phyloP scores from a whole-genome alignment of 2,329 filamentous ascomycete species.

The Nakataea oryzae region DNA sequence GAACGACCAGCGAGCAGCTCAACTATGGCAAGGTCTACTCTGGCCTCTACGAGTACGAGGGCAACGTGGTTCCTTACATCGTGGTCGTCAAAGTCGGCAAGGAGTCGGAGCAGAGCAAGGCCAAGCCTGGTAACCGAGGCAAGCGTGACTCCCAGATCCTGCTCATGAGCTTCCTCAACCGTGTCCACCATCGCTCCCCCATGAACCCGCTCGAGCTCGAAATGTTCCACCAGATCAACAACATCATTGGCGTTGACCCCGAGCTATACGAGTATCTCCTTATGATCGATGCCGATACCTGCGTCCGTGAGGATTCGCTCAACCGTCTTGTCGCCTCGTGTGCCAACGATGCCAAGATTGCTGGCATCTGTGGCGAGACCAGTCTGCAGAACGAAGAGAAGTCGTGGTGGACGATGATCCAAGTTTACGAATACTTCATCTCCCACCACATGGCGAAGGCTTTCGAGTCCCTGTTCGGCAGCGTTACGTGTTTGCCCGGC shows the following conservation, averaged over 20 bases:
- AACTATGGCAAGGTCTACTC: conserved; percentile 99
- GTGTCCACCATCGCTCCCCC: conserved; percentile 83
- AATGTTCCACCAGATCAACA: conserved; percentile 99
- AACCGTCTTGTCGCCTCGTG: conserved; percentile 89
- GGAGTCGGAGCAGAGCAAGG: conserved; percentile 81
- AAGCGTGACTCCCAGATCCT: conserved; percentile 97
- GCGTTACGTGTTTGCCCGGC: conserved; percentile 96
- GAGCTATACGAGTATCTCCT: conserved; percentile 95
- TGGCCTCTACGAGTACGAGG: conserved; percentile 93
- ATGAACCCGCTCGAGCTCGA: conserved; percentile 96
- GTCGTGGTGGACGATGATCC: conserved; percentile 99
- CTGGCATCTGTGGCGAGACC: conserved; percentile 94
- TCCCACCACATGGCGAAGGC: conserved; percentile 95
- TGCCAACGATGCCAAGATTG: conserved; percentile 89
- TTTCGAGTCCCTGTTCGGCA: conserved; percentile 95
- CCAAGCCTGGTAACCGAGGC: conserved; percentile 94
- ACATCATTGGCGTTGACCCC: conserved; percentile 95
- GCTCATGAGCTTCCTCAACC: conserved; percentile 95
- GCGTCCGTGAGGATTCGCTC: conserved; percentile 81
- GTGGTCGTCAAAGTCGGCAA: conserved; percentile 97
- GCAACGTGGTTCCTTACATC: conserved; percentile 92
- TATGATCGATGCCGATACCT: conserved; percentile 97
- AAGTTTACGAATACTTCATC: conserved; percentile 99
- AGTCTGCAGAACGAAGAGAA: conserved; percentile 90
- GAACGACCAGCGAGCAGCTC: conserved; percentile 78